These are phyloP conservation scores for Pilasporangium apinafurcum DNA, from an alignment of 352 stramenopile genomes.

Conservation along the genomic window DNA sequence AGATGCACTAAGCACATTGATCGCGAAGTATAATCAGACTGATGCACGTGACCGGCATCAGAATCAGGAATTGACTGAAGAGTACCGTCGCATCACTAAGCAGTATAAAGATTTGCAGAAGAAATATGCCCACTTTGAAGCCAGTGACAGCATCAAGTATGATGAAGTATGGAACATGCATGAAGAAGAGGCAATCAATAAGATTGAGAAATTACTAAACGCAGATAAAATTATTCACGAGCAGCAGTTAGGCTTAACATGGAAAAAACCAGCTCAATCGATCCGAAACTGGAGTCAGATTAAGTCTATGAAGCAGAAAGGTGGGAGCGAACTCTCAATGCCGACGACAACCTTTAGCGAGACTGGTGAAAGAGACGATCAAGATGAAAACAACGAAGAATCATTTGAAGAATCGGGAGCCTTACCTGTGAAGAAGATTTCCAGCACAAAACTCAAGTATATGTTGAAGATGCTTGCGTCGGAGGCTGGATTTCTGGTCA, in stretches of 20 bases:
- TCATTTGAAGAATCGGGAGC: slow-evolving; percentile 48
- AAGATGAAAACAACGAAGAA: slow-evolving; percentile 13
- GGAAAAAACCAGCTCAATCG: slow-evolving; percentile 47
- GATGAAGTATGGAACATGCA: slow-evolving; percentile 92
- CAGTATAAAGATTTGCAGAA: slow-evolving; percentile 95
- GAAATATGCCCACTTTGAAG: slow-evolving; percentile 93
- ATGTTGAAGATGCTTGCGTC: slow-evolving; percentile 83
- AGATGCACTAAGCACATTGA: slow-evolving; percentile 84
- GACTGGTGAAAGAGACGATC: background rate
- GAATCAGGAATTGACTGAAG: slow-evolving; percentile 92
- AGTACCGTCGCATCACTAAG: slow-evolving; percentile 91
- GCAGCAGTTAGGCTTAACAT: slow-evolving; percentile 86
- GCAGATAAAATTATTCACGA: slow-evolving; percentile 88
- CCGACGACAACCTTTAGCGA: slow-evolving; percentile 1
- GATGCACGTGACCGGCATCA: slow-evolving; percentile 81
- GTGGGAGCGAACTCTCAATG: slow-evolving; percentile 6
- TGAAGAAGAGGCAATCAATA: slow-evolving; percentile 74
- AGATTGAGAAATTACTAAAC: slow-evolving; percentile 84
- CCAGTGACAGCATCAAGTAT: slow-evolving; percentile 83
- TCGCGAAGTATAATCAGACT: slow-evolving; percentile 90
- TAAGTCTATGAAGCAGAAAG: slow-evolving; percentile 19
- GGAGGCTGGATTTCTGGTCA: slow-evolving; percentile 87
- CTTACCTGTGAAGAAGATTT: slow-evolving; percentile 53
- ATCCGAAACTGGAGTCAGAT: slow-evolving; percentile 48
- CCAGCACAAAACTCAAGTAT: slow-evolving; percentile 78